Base-by-base conservation (phyloP, 73 alveolate genomes). In the Halteria grandinella region DNA sequence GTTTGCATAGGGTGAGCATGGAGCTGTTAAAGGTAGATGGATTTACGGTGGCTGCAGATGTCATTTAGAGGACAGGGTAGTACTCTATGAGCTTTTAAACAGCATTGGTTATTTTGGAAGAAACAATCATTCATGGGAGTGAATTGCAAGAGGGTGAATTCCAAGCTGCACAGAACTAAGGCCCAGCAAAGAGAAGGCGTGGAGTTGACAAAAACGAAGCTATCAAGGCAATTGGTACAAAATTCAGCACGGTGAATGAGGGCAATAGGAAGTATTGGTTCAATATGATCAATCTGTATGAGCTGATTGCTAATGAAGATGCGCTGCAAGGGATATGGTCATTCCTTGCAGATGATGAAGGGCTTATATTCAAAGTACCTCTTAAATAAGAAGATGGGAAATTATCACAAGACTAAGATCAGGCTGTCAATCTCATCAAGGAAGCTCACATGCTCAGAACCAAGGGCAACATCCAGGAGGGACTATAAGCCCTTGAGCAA, bases 81-180 rank as follows among this genome's bases (percentile, higher is more conserved):
- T 82, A 77, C 29, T 59, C 94, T 39, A 63, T 91, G 80, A 74
- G 90, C 57, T 94, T 76, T 52, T 85, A 94, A 72, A 94, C 95
- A 43, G 91, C 97, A n/a, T 76, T 91, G 25, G 76, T 89, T 32
- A 74, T 94, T 4, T 54, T 91, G 45, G 97, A 94, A 75, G 93
- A 92, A 28, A 66, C 89, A 55, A 79, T 94, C 0, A 43, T 79
- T 1, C 47, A 45, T 28, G 63, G 62, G 25, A 91, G 88, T 75
- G 85, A 89, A 33, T 28, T 79, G 17, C 15, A 51, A 39, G 78
- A 84, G 6, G 89, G 73, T 10, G 66, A 87, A 28, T 72, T 27
- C 52, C 17, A 64, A 69, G 14, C 55, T 55, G 83, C 78, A 53
- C 55, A 49, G 17, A 53, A 47, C 29, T 83, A 44, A 82, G 43